Conservation (phyloP, 306 rosid species). For the Amphicarpaea edgeworthii region DNA sequence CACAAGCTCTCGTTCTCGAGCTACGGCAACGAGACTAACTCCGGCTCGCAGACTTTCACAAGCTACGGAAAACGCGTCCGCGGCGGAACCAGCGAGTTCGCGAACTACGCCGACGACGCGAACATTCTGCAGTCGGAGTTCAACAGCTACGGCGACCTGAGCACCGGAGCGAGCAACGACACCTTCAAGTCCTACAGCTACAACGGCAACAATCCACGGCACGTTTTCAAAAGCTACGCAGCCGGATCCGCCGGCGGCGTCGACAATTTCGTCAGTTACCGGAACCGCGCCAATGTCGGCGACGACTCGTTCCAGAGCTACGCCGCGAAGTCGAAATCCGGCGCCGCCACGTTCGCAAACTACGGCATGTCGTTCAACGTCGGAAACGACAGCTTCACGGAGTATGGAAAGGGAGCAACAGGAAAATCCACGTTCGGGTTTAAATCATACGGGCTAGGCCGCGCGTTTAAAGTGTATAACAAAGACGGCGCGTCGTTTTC, state of each 20-base stretch:
- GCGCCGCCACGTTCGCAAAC: conserved; percentile 60
- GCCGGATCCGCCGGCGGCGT: conserved; percentile 56
- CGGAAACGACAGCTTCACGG: conserved; percentile 85
- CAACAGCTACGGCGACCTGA: conserved; percentile 70
- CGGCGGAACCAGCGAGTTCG: conserved; percentile 65
- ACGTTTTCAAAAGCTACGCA: conserved; percentile 67
- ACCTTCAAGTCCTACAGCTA: conserved; percentile 70
- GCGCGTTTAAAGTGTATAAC: conserved; percentile 64
- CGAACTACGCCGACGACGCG: conserved; percentile 60
- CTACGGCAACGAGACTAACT: conserved; percentile 82
- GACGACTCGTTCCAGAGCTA: conserved; percentile 69
- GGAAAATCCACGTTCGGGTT: conserved; percentile 64
- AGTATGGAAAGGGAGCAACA: conserved; percentile 67
- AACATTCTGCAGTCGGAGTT: conserved; percentile 74
- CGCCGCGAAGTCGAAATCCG: conserved; percentile 63
- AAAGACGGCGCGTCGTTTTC: conserved; percentile 64
- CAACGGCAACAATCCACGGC: conserved; percentile 73
- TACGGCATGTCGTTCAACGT: conserved; percentile 85
- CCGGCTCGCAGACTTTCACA: conserved; percentile 66
- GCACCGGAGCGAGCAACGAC: conserved; percentile 58
- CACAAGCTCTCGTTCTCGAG: conserved; percentile 72
- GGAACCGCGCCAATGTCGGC: conserved; percentile 81
- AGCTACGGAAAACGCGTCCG: conserved; percentile 75
- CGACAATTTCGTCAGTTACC: conserved; percentile 66
- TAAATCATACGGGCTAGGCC: conserved; percentile 69